Evolutionary conservation across 208 protist genomes (phyloP).

Genomic region (Acanthamoeba royreba): DNA sequence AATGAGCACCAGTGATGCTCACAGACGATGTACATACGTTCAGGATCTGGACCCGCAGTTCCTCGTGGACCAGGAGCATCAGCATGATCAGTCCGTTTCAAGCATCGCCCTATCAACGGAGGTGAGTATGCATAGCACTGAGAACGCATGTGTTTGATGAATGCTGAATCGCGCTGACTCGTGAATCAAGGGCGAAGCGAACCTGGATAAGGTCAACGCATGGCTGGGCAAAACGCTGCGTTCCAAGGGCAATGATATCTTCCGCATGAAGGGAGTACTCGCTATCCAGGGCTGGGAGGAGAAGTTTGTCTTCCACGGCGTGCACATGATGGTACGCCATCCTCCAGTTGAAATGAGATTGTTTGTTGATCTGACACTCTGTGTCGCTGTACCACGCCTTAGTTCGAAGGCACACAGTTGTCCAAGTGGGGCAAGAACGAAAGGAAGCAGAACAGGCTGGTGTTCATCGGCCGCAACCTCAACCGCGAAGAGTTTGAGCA

Average conservation of each 20-base stretch:
- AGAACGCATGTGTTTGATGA: not conserved
- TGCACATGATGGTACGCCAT: conserved; percentile 63
- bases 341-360: not conserved
- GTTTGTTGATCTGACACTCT: not conserved
- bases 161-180: not conserved
- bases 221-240: not conserved
- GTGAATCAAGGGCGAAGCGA: not conserved
- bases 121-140: not conserved
- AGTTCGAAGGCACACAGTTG: not conserved
- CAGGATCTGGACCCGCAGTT: conserved; percentile 42
- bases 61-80: conserved; percentile 1
- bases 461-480: conserved; percentile 47
- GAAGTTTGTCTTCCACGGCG: conserved; percentile 58
- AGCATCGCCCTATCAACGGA: not conserved
- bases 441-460: not conserved
- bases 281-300: conserved; percentile 35
- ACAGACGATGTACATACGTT: not conserved
- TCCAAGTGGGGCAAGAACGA: conserved; percentile 23
- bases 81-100: conserved; percentile 53
- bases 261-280: conserved; percentile 65
- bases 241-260: conserved; percentile 36
- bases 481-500: not conserved
- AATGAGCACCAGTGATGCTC: not conserved
- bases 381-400: not conserved
- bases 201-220: not conserved